phyloP scores from a whole-genome alignment of 2,329 filamentous ascomycete genomes.

The Aspergillus clavatus region DNA sequence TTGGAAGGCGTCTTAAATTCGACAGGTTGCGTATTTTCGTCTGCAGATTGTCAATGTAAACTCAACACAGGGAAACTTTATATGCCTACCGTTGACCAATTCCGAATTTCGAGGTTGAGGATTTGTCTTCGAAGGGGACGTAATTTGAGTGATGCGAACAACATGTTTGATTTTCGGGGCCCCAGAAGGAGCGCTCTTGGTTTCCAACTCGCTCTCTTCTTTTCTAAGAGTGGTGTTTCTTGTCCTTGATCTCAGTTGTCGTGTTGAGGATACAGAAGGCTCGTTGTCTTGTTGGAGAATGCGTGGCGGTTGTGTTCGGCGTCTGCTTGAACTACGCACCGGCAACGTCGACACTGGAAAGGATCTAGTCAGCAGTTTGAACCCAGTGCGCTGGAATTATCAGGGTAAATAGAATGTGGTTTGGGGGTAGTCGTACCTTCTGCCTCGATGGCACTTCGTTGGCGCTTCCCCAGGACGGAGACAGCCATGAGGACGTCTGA shows the following conservation, averaged over 20 bases:
- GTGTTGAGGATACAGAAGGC: constrained; percentile 21
- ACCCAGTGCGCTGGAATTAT: neutral
- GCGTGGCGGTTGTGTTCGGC: constrained; percentile 42
- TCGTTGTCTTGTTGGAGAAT: constrained; percentile 33
- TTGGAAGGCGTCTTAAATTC: constrained; percentile 48
- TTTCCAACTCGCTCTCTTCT: constrained; percentile 25
- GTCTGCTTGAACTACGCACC: constrained; percentile 43
- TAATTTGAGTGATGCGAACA: constrained; percentile 38
- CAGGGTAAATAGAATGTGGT: neutral
- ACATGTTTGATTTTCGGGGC: constrained; percentile 48
- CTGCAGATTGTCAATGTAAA: constrained; percentile 22
- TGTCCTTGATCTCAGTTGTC: constrained; percentile 37
- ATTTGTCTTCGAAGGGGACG: constrained; percentile 46
- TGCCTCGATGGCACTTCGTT: constrained; percentile 32
- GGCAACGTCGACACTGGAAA: constrained; percentile 22
- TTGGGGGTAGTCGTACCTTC: constrained; percentile 38
- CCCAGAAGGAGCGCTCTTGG: constrained; percentile 22
- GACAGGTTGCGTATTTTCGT: constrained; percentile 42
- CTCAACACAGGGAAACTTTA: neutral
- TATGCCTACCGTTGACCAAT: constrained; percentile 30
- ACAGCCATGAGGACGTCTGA: constrained; percentile 33
- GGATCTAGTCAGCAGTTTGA: constrained; percentile 14
- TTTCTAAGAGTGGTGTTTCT: constrained; percentile 19
- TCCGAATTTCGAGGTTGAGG: constrained; percentile 41
- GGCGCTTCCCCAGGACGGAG: constrained; percentile 43